Percentiles rank a stretch among this genome's conserved stretches.
Evolutionary conservation across 257 asterid genomes (phyloP).

Genomic region (Gentiana macrophylla): DNA sequence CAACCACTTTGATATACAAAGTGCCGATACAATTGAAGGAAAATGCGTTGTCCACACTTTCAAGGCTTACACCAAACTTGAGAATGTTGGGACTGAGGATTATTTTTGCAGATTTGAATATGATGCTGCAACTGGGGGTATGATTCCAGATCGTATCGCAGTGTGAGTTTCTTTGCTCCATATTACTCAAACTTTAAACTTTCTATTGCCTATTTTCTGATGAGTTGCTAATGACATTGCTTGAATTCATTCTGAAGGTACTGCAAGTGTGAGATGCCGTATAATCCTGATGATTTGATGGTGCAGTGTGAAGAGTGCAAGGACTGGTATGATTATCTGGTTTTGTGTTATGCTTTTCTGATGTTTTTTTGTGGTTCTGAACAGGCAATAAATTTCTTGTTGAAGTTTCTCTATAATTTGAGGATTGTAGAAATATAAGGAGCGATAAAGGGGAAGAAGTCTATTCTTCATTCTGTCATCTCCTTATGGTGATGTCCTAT

Average conservation of each 20-base stretch:
- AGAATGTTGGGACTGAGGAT: constrained; percentile 39
- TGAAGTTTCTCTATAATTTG: background rate
- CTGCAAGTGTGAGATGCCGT: constrained; percentile 74
- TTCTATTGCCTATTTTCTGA: background rate
- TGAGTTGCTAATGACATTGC: background rate
- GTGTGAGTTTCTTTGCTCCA: constrained; percentile 36
- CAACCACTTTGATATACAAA: constrained; percentile 47
- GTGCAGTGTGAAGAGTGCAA: constrained; percentile 62
- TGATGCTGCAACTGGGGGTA: constrained; percentile 40
- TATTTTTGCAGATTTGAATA: constrained; percentile 54
- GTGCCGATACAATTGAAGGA: constrained; percentile 53
- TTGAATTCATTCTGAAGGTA: constrained; percentile 28
- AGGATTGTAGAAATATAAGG: background rate
- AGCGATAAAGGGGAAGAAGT: background rate
- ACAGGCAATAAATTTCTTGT: background rate
- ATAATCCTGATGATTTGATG: constrained; percentile 69
- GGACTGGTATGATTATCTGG: constrained; percentile 43
- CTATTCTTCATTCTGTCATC: background rate
- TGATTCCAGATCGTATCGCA: constrained; percentile 50
- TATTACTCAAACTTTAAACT: background rate
- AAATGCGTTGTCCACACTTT: constrained; percentile 53
- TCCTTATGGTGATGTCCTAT: background rate
- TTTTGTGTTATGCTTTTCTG: background rate
- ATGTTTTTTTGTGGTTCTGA: background rate
- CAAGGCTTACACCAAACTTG: constrained; percentile 45